Percentiles rank a stretch among this genome's conserved stretches.
Conservation (phyloP, 2,329 filamentous ascomycete genomes). For the Aspergillus sp. region DNA sequence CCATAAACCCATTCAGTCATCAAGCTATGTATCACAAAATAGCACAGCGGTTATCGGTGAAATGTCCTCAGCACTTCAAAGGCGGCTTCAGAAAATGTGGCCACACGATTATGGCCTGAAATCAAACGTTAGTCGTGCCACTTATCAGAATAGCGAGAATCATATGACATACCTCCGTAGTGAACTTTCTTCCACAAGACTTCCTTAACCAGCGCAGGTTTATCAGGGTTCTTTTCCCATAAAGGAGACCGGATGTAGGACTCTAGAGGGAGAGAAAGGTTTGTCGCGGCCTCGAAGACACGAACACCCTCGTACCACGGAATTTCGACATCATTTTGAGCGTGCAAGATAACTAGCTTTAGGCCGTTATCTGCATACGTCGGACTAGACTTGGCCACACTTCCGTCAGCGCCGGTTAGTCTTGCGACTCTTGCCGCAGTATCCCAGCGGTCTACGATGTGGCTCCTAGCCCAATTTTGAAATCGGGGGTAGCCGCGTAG, state of each 20-base stretch:
- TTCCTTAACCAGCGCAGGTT: conserved; percentile 31
- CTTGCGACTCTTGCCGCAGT: conserved; percentile 64
- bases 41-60: conserved; percentile 25
- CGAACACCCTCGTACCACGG: conserved; percentile 57
- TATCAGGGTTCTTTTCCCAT: conserved; percentile 34
- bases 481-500: conserved; percentile 66
- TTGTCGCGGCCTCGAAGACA: conserved; percentile 41
- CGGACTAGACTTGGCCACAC: conserved; percentile 50
- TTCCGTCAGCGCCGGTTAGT: conserved; percentile 33
- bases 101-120: conserved; percentile 44
- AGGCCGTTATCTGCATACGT: conserved; percentile 54
- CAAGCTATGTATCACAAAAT: not conserved
- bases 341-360: conserved; percentile 73
- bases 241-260: conserved; percentile 9
- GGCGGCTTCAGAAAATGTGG: conserved; percentile 39
- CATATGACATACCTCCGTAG: conserved; percentile 40
- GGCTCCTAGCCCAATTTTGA: conserved; percentile 59
- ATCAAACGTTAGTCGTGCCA: not conserved
- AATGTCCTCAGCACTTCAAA: conserved; percentile 41
- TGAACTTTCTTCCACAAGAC: conserved; percentile 46
- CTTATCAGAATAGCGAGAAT: not conserved
- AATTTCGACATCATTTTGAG: conserved; percentile 79
- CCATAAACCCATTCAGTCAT: too few relatives aligned
- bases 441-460: conserved; percentile 79
- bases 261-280: conserved; percentile 1